Percentiles rank a stretch among this genome's conserved stretches.
Evolutionary conservation across 2,329 filamentous ascomycete species (phyloP).

Genomic region (Coniochaeta sp.): DNA sequence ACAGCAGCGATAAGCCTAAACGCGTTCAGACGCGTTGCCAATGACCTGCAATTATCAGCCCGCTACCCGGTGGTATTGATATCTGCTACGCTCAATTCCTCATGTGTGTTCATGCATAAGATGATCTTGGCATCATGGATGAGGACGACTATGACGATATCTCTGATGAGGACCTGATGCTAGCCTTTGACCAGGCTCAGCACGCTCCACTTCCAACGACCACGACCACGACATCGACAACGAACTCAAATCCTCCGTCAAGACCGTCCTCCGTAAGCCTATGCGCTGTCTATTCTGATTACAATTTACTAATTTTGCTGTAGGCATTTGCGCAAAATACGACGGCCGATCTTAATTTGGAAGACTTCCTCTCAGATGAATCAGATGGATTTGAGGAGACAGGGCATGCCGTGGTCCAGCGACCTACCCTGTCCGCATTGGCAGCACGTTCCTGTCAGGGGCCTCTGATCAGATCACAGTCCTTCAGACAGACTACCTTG

Average conservation of each 20-base stretch:
- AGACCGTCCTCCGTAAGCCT: neutral
- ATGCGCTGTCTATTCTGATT: neutral
- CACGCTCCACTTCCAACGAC: neutral
- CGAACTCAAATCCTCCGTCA: neutral
- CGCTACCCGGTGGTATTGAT: too few species aligned
- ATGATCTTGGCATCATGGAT: neutral
- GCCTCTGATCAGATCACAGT: slow-evolving; percentile 15
- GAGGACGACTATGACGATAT: slow-evolving; percentile 48
- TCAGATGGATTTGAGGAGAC: slow-evolving; percentile 38
- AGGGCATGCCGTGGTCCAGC: slow-evolving; percentile 3
- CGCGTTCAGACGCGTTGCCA: neutral
- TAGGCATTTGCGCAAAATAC: neutral
- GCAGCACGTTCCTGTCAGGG: slow-evolving; percentile 6
- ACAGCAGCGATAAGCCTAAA: neutral
- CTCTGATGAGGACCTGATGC: slow-evolving; percentile 58
- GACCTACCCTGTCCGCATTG: slow-evolving; percentile 9
- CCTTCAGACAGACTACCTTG: slow-evolving; percentile 47
- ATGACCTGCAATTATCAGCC: too few species aligned
- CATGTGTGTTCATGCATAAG: neutral
- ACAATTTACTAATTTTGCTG: neutral
- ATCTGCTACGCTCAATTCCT: too few species aligned
- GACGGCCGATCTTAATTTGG: neutral
- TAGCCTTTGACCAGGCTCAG: slow-evolving; percentile 31
- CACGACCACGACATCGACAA: too few species aligned
- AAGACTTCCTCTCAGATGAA: neutral